These are phyloP conservation scores for Fusarium sp. DNA, from an alignment of 2,329 filamentous ascomycete genomes.

Conservation along the genomic window DNA sequence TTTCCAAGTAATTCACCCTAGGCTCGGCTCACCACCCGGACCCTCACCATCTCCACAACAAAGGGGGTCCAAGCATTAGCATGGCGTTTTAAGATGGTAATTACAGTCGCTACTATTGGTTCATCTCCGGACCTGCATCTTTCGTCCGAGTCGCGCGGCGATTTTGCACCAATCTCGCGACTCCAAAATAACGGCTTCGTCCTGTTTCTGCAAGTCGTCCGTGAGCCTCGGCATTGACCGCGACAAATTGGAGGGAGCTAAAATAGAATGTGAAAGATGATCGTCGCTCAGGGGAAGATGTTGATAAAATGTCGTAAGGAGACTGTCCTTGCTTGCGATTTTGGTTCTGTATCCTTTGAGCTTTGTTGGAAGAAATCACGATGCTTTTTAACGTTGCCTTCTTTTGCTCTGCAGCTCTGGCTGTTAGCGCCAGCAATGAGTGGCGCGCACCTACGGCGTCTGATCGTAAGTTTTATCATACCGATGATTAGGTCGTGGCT, in stretches of 20 bases:
- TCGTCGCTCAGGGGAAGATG: not conserved
- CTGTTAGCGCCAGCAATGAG: slow-evolving; percentile 28
- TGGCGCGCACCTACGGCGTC: slow-evolving; percentile 20
- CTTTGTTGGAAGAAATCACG: not conserved
- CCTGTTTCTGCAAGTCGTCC: slow-evolving; percentile 12
- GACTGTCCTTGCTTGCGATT: not conserved
- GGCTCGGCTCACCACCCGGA: not conserved
- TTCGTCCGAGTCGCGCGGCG: not conserved
- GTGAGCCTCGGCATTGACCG: slow-evolving; percentile 26
- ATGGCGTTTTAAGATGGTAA: slow-evolving; percentile 18
- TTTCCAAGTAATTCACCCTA: not conserved
- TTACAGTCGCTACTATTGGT: slow-evolving; percentile 3
- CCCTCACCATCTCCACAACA: not conserved
- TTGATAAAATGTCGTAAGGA: not conserved
- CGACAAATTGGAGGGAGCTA: not conserved
- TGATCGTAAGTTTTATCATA: slow-evolving; percentile 17
- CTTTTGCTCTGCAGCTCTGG: slow-evolving; percentile 18
- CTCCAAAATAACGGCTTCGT: not conserved
- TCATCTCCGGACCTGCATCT: not conserved
- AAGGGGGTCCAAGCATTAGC: slow-evolving; percentile 3
- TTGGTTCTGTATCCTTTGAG: not conserved
- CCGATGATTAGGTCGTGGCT: not conserved
- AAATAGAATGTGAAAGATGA: not conserved
- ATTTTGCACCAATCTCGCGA: slow-evolving; percentile 15
- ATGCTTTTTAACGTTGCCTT: slow-evolving; percentile 33